Conservation (phyloP, 73 alveolate species). For the Uronychia binucleata region DNA sequence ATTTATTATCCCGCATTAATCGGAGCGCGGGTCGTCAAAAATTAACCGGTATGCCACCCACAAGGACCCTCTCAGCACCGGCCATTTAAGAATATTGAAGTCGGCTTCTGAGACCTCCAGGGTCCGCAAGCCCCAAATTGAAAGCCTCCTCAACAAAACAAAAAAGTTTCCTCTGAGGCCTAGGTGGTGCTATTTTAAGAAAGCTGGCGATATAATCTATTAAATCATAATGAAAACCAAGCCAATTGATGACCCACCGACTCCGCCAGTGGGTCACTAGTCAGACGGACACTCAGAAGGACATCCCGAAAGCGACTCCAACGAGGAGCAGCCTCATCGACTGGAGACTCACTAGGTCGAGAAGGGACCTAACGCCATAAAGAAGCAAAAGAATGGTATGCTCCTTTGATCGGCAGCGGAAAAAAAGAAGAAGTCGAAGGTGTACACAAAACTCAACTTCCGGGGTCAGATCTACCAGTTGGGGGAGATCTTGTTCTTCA, state of each 20-base stretch:
- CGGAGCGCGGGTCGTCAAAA: constrained; percentile 3
- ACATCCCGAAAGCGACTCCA: background rate
- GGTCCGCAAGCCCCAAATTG: background rate
- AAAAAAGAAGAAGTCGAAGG: constrained; percentile 24
- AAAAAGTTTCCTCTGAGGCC: background rate
- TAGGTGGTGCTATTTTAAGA: background rate
- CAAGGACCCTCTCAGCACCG: background rate
- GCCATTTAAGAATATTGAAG: too few species aligned
- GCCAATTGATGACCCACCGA: background rate
- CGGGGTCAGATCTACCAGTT: constrained; percentile 27
- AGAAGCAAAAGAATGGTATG: background rate
- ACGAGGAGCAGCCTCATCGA: background rate
- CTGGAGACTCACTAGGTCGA: background rate
- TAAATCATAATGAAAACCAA: constrained; percentile 4
- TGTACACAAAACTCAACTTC: constrained; percentile 42
- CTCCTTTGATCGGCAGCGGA: background rate
- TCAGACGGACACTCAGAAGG: background rate
- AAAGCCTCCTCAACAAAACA: background rate
- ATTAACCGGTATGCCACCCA: background rate
- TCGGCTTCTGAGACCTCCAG: background rate
- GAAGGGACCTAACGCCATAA: background rate
- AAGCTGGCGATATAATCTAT: background rate
- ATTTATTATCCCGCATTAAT: background rate
- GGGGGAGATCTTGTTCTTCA: constrained; percentile 41
- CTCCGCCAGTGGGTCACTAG: background rate